These are phyloP conservation scores for Microcos paniculata DNA, from an alignment of 345 rosid genomes.

Conservation along the genomic window DNA sequence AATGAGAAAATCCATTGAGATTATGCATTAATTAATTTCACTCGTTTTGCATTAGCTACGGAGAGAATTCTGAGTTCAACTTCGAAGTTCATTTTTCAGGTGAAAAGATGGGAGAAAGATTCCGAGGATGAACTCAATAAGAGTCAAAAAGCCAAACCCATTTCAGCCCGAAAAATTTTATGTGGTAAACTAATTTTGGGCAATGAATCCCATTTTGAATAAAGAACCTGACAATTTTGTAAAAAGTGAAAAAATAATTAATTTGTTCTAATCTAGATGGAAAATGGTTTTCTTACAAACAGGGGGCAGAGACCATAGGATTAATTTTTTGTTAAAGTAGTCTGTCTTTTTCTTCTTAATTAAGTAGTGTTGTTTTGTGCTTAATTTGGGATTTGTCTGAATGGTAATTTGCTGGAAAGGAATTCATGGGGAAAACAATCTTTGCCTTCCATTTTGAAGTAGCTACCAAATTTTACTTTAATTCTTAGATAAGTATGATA, in stretches of 20 bases:
- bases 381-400: not conserved
- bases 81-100: too few relatives aligned
- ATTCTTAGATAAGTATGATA: not conserved
- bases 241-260: not conserved
- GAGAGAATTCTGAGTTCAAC: too few relatives aligned
- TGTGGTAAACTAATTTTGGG: not conserved
- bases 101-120: not conserved
- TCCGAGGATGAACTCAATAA: not conserved
- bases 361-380: not conserved
- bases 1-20: not conserved
- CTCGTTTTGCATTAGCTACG: not conserved
- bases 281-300: conserved; percentile 2
- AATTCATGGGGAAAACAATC: not conserved
- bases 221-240: not conserved
- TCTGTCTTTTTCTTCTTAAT: not conserved
- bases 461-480: not conserved
- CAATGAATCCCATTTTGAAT: not conserved
- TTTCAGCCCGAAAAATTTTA: not conserved
- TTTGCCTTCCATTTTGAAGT: not conserved
- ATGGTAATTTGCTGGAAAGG: not conserved
- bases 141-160: not conserved
- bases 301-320: conserved; percentile 12
- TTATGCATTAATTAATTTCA: not conserved
- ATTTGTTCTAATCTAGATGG: not conserved
- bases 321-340: not conserved